These are phyloP conservation scores for Umbilicaria muhlenbergii DNA, from an alignment of 495 filamentous ascomycete species.

Conservation along the genomic window DNA sequence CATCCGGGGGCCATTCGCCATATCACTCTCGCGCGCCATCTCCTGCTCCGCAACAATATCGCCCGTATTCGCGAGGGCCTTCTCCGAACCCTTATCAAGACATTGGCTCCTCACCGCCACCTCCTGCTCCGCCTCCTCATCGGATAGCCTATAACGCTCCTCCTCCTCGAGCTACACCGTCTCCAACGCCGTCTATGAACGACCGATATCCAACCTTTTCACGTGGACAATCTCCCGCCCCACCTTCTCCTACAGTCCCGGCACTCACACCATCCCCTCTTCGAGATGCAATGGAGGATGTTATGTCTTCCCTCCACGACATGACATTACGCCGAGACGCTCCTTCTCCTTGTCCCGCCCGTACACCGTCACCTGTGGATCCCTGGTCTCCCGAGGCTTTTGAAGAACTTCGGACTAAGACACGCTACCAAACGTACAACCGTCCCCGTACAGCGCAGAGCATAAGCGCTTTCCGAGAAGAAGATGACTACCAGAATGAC, in stretches of 20 bases:
- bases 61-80: constrained; percentile 16
- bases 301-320: constrained; percentile 88
- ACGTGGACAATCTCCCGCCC: constrained; percentile 43
- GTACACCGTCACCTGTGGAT: constrained; percentile 39
- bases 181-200: constrained; percentile 32
- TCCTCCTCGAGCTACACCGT: constrained; percentile 15
- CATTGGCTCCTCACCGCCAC: constrained; percentile 16
- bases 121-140: constrained; percentile 21
- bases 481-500: constrained; percentile 35
- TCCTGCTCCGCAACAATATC: constrained; percentile 14
- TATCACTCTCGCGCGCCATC: constrained; percentile 15
- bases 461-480: constrained; percentile 40
- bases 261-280: constrained; percentile 83
- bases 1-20: constrained; percentile 1
- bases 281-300: constrained; percentile 90
- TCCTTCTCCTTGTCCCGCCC: constrained; percentile 26
- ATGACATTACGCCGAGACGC: constrained; percentile 51
- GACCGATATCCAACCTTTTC: constrained; percentile 30
- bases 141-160: constrained; percentile 17
- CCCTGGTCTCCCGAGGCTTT: constrained; percentile 91
- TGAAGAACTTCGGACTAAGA: constrained; percentile 36
- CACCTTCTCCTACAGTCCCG: constrained; percentile 44
- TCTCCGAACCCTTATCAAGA: constrained; percentile 24
- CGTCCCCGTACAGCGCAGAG: constrained; percentile 64
- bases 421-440: constrained; percentile 14